phyloP scores from a whole-genome alignment of 1,284 basidiomycete genomes.

The Ceratobasidium sp. region DNA sequence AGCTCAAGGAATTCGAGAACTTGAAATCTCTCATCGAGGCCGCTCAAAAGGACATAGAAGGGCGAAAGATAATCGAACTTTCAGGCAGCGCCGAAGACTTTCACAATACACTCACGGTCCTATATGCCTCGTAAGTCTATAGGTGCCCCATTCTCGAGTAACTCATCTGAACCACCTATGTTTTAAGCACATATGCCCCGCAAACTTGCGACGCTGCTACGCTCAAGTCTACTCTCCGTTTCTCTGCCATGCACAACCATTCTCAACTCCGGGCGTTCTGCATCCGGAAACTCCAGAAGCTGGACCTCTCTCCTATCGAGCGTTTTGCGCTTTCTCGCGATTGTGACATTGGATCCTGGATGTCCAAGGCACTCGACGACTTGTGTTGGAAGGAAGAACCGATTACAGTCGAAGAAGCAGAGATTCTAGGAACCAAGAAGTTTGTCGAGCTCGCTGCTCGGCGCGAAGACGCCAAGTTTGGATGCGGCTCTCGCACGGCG shows the following conservation, averaged over 20 bases:
- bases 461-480: slow-evolving; percentile 29
- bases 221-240: slow-evolving; percentile 13
- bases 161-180: neutral
- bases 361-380: slow-evolving; percentile 16
- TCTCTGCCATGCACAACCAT: slow-evolving; percentile 8
- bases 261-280: neutral
- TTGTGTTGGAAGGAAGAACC: slow-evolving; percentile 24
- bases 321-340: slow-evolving; percentile 22
- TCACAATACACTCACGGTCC: neutral
- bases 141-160: neutral
- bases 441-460: slow-evolving; percentile 15
- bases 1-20: slow-evolving; percentile 2
- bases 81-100: neutral
- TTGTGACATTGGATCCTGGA: slow-evolving; percentile 8
- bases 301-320: slow-evolving; percentile 14
- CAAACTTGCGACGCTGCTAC: neutral
- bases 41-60: neutral
- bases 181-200: neutral
- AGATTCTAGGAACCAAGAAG: slow-evolving; percentile 23
- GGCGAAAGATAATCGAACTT: slow-evolving; percentile 5
- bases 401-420: slow-evolving; percentile 7
- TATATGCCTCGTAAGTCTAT: slow-evolving; percentile 12
- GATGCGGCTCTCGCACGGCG: slow-evolving; percentile 6
- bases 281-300: slow-evolving; percentile 19
- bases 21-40: neutral